These are phyloP conservation scores for Zea luxurians DNA, from an alignment of 176 grass and related monocot species.

Conservation along the genomic window DNA sequence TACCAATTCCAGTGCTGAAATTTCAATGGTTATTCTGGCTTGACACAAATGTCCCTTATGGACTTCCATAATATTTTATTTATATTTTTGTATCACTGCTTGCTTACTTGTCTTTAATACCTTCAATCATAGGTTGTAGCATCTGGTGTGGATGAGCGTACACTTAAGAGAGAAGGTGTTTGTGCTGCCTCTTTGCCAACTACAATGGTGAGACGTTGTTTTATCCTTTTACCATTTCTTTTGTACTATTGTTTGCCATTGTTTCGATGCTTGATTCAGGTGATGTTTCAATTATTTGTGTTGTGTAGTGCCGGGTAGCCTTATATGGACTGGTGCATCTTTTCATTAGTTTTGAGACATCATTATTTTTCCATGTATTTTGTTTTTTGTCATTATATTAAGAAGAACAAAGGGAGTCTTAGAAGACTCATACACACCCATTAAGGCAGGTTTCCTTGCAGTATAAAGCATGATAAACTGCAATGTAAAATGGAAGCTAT, in stretches of 20 bases:
- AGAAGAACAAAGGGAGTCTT: not conserved
- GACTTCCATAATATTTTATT: not conserved
- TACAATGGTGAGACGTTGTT: conserved; percentile 63
- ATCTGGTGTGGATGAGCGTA: conserved; percentile 91
- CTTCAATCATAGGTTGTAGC: conserved; percentile 71
- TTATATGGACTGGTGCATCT: not conserved
- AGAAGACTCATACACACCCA: not conserved
- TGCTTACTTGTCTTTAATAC: conserved; percentile 1
- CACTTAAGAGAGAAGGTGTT: conserved; percentile 94
- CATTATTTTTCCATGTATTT: not conserved
- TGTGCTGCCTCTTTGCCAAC: conserved; percentile 98
- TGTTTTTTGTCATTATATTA: not conserved
- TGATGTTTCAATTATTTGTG: not conserved
- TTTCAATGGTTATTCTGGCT: not conserved
- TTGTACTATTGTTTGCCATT: not conserved
- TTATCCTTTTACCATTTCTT: not conserved
- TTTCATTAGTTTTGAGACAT: conserved; percentile 10
- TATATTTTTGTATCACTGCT: not conserved
- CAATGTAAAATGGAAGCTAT: not conserved
- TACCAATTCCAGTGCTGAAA: not conserved
- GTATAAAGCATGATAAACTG: not conserved
- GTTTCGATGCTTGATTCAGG: not conserved
- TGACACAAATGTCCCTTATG: conserved; percentile 7
- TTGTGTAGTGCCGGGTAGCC: not conserved
- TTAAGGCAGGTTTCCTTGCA: not conserved